These are phyloP conservation scores for Umbilicus rupestris DNA, from an alignment of 164 flowering plant genomes.

Conservation along the genomic window DNA sequence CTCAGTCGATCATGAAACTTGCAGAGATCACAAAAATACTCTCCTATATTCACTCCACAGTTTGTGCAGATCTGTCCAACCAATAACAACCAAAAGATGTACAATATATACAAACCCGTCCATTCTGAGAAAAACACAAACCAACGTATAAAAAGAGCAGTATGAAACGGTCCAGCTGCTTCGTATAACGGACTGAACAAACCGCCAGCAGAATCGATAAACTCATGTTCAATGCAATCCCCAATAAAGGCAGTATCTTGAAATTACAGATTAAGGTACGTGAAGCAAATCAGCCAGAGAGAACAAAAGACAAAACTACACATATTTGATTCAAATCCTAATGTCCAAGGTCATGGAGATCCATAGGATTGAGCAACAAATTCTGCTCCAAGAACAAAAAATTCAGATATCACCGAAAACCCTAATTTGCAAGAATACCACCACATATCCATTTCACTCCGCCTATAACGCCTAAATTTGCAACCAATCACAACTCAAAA, in stretches of 20 bases:
- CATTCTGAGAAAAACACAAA: background rate
- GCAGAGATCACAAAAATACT: conserved; percentile 84
- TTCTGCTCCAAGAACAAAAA: too few species aligned
- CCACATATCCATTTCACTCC: too few species aligned
- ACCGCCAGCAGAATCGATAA: conserved; percentile 34
- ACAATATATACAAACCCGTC: background rate
- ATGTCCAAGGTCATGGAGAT: too few species aligned
- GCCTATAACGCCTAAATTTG: too few species aligned
- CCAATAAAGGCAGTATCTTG: background rate
- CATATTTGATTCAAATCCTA: too few species aligned
- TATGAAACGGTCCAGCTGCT: conserved; percentile 22
- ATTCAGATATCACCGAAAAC: too few species aligned
- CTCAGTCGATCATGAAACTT: conserved; percentile 54
- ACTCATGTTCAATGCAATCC: background rate
- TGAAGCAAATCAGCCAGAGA: background rate
- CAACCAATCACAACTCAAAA: background rate
- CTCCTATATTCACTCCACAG: conserved; percentile 95
- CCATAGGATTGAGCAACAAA: too few species aligned
- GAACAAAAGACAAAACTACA: background rate
- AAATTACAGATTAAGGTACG: background rate
- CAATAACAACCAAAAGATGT: conserved; percentile 26
- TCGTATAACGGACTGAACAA: conserved; percentile 65
- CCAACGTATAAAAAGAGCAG: background rate
- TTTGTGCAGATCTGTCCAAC: conserved; percentile 63
- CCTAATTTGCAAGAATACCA: too few species aligned